These are phyloP conservation scores for Schrenkiella parvula DNA, from an alignment of 345 rosid species.

Conservation along the genomic window DNA sequence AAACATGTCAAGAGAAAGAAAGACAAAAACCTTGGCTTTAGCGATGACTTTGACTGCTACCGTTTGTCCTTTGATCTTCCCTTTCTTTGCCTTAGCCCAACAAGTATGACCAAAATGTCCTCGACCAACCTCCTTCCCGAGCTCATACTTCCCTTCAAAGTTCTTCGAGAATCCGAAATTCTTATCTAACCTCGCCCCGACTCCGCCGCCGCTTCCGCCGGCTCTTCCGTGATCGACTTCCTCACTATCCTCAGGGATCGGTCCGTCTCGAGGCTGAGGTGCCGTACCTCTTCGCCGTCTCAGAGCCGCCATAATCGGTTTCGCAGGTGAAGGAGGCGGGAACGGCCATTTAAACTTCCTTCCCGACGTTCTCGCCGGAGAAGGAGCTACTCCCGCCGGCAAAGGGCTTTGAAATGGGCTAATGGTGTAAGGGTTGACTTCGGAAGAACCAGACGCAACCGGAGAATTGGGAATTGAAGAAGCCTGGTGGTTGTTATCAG, in stretches of 20 bases:
- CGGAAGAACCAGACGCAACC: slow-evolving; percentile 25
- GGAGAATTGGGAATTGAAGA: slow-evolving; percentile 33
- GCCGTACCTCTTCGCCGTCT: slow-evolving; percentile 46
- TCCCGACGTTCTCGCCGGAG: slow-evolving; percentile 82
- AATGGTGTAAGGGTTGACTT: slow-evolving; percentile 45
- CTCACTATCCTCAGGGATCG: slow-evolving; percentile 58
- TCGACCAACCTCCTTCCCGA: slow-evolving; percentile 86
- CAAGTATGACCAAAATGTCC: slow-evolving; percentile 99
- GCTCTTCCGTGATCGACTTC: slow-evolving; percentile 18
- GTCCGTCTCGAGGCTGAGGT: slow-evolving; percentile 53
- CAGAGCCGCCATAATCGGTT: slow-evolving; percentile 80
- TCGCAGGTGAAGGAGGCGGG: slow-evolving; percentile 98
- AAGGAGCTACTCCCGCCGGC: slow-evolving; percentile 77
- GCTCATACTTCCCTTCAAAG: slow-evolving; percentile 68
- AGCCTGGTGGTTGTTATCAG: background rate
- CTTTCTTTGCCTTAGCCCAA: slow-evolving; percentile 82
- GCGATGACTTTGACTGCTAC: slow-evolving; percentile 95
- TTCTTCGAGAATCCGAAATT: slow-evolving; percentile 80
- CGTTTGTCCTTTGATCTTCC: slow-evolving; percentile 66
- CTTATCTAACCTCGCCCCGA: slow-evolving; percentile 55
- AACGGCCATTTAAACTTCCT: slow-evolving; percentile 89
- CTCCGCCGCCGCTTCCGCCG: slow-evolving; percentile 26
- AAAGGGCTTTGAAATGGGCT: slow-evolving; percentile 81
- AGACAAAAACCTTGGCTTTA: slow-evolving; percentile 57
- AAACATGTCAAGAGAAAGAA: background rate